Conservation (phyloP, 208 protist genomes). For the Crithidia bombi region DNA sequence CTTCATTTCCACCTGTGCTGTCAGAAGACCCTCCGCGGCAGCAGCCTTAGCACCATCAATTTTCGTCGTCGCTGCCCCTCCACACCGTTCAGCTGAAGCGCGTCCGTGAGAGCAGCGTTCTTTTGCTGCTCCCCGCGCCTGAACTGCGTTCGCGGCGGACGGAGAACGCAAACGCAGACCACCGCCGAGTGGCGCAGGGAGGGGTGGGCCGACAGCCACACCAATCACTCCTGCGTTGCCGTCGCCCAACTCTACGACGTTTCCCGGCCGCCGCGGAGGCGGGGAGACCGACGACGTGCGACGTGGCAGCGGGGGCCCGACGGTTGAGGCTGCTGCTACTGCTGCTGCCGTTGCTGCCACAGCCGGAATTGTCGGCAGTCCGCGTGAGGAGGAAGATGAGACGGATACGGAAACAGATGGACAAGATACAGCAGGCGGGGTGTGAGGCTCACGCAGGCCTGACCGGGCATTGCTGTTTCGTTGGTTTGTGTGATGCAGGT, state of each 20-base stretch:
- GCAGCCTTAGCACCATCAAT: not conserved
- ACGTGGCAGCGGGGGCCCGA: not conserved
- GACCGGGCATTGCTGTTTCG: not conserved
- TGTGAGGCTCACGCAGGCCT: not conserved
- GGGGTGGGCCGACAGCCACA: not conserved
- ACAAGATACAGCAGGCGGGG: not conserved
- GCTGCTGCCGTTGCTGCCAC: not conserved
- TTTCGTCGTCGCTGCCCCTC: not conserved
- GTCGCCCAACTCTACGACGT: not conserved
- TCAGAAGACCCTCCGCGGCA: not conserved
- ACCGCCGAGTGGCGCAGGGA: not conserved
- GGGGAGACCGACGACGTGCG: constrained; percentile 9
- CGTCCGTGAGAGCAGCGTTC: too few relatives aligned
- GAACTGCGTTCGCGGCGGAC: constrained; percentile 13
- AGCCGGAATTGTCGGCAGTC: not conserved
- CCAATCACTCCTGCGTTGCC: not conserved
- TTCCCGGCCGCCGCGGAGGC: constrained; percentile 7
- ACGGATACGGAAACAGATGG: constrained; percentile 16
- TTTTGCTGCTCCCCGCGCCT: not conserved
- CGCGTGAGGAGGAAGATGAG: constrained; percentile 15
- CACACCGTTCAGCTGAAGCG: too few relatives aligned
- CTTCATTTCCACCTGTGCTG: not conserved
- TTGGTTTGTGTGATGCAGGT: not conserved
- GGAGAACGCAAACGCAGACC: constrained; percentile 13
- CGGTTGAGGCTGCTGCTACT: not conserved